phyloP scores from a whole-genome alignment of 768 basidiomycete species.

The Xerocomellus chrysenteron region DNA sequence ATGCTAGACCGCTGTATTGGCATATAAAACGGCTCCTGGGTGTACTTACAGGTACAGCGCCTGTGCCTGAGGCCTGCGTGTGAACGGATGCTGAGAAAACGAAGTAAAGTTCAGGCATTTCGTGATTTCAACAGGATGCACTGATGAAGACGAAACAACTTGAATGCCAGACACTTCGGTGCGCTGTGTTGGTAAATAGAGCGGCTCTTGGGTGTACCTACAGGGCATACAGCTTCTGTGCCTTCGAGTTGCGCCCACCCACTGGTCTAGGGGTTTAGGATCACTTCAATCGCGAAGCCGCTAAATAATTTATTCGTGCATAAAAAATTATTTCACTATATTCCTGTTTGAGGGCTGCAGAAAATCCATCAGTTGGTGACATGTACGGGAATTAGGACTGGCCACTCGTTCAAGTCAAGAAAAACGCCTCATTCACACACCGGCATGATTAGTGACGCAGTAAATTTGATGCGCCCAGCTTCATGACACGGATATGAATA shows the following conservation, averaged over 20 bases:
- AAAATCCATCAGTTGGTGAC: slow-evolving; percentile 7
- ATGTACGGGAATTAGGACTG: slow-evolving; percentile 23
- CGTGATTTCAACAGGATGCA: slow-evolving; percentile 6
- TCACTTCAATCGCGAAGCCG: slow-evolving; percentile 5
- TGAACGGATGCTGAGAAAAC: slow-evolving; percentile 16
- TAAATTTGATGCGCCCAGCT: slow-evolving; percentile 18
- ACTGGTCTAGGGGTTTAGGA: background rate
- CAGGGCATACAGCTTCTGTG: background rate
- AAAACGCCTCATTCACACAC: slow-evolving; percentile 10
- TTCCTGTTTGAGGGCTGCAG: slow-evolving; percentile 2
- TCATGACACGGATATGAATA: slow-evolving; percentile 29
- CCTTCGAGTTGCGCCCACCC: slow-evolving; percentile 3
- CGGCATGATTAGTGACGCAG: slow-evolving; percentile 1
- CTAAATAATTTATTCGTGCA: slow-evolving; percentile 9
- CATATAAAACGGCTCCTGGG: background rate
- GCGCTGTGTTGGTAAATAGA: background rate
- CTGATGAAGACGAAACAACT: slow-evolving; percentile 4
- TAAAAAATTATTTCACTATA: slow-evolving; percentile 10
- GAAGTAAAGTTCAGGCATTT: slow-evolving; percentile 17
- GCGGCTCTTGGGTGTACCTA: background rate
- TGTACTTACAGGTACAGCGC: background rate
- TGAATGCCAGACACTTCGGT: background rate
- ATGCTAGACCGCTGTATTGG: background rate
- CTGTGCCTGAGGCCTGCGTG: slow-evolving; percentile 7
- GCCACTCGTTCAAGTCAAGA: background rate